Base-by-base conservation (phyloP, 2,329 filamentous ascomycete genomes). In the Colletotrichum lentis region DNA sequence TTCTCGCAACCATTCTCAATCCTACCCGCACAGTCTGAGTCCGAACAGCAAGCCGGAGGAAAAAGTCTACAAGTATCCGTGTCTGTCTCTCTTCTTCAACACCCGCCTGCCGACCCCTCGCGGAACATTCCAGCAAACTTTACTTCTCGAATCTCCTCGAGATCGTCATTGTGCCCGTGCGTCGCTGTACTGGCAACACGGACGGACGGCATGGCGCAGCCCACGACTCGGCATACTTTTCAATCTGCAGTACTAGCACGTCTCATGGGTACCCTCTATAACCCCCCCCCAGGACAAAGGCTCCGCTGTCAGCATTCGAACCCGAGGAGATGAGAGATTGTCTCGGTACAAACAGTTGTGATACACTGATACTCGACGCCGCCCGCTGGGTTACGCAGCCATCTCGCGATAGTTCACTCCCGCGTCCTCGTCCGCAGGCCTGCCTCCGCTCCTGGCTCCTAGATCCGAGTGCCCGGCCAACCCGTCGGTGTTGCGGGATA, bases 201-300 rank as follows among this genome's bases (percentile, higher is more conserved):
- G 47, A 47, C 47, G 49, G 37, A 22, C 8, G 27, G 27, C 16
- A 44, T 24, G n/a, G n/a, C n/a, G 58, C 47, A 44, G 55, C 54
- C 49, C 65, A 55, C 56, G 62, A 69, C 66, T 69, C 66, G 66
- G 35, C n/a, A 66, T 43, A 57, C 50, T 56, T 68, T 68, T n/a
- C 6, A n/a, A 27, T 43, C 43, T 60, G 65, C 54, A 60, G 62
- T 50, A 41, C 50, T 49, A 46, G 53, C 47, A 44, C 47, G 60
- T 64, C 58, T 58, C 64, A 64, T 44, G 2, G 27, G 27, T 8
- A 39, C 6, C 20, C 11, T 1, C 11, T 44, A 53, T 39, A 44
- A 53, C 39, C 22, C 18, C 50, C 37, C 20, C 58, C 44, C 52
- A 52, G 50, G 50, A 35, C 24, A 31, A 22, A 22, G 35, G 31